A percentile compares a stretch with the other conserved stretches of the same genome.
phyloP scores from a whole-genome alignment of 2,329 filamentous ascomycete genomes.

The Stachybotrys chlorohalonatus region DNA sequence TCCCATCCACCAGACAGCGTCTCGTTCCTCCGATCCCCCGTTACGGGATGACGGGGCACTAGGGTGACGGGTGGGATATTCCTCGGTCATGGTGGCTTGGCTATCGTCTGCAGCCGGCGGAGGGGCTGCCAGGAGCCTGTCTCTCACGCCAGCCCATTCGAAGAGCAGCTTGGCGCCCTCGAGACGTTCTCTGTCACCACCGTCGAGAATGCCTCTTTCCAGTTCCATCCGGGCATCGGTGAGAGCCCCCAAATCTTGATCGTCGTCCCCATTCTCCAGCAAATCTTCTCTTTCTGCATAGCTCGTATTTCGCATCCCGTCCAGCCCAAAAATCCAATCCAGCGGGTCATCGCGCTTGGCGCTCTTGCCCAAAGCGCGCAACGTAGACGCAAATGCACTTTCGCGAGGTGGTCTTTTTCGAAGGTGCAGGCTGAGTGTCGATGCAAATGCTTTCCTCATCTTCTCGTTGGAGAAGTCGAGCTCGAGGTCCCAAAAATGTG shows the following conservation, averaged over 20 bases:
- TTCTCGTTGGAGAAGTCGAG: constrained; percentile 62
- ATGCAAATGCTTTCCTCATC: constrained; percentile 52
- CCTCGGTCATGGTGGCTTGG: constrained; percentile 21
- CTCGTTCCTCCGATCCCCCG: constrained; percentile 13
- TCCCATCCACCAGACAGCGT: constrained; percentile 43
- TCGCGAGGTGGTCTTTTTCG: constrained; percentile 61
- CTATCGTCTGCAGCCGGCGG: constrained; percentile 17
- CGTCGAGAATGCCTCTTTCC: constrained; percentile 34
- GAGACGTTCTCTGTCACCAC: constrained; percentile 30
- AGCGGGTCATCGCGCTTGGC: constrained; percentile 37
- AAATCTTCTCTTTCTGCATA: constrained; percentile 59
- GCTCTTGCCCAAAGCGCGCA: constrained; percentile 57
- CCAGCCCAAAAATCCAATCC: constrained; percentile 65
- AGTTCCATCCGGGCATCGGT: constrained; percentile 68
- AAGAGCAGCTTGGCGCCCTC: constrained; percentile 44
- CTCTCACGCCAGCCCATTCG: constrained; percentile 44
- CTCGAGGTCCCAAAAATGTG: constrained; percentile 71
- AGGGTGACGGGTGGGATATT: constrained; percentile 1
- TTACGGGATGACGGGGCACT: constrained; percentile 11
- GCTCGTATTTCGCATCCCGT: constrained; percentile 43
- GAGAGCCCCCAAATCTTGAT: constrained; percentile 35
- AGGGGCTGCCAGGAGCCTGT: constrained; percentile 16
- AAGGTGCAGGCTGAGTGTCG: constrained; percentile 66
- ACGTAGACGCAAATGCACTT: constrained; percentile 61
- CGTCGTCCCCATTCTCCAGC: constrained; percentile 41